Percentiles rank a stretch among this genome's conserved stretches.
phyloP scores from a whole-genome alignment of 148 eudicot genomes.

The Tetragonia tetragonoides region DNA sequence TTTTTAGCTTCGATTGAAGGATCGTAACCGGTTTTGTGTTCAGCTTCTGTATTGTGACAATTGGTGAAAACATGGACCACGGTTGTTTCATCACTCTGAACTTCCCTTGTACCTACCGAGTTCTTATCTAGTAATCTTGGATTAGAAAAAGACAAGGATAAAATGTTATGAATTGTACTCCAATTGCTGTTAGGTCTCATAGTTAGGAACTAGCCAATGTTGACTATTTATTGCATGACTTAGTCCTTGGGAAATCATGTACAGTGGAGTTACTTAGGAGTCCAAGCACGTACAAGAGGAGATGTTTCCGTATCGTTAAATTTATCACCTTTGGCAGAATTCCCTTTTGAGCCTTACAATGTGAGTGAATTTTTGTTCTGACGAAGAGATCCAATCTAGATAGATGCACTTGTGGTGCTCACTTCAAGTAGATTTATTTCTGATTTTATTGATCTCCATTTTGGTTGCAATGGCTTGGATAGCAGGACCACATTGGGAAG shows the following conservation, averaged over 20 bases:
- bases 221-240: background rate
- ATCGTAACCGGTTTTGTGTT: background rate
- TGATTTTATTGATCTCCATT: slow-evolving; percentile 13
- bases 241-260: slow-evolving; percentile 1
- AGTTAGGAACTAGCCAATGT: background rate
- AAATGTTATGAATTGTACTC: background rate
- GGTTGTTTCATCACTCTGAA: background rate
- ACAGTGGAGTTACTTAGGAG: slow-evolving; percentile 6
- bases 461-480: background rate
- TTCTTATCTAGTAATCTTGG: background rate
- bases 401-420: slow-evolving; percentile 24
- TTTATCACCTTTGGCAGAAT: background rate
- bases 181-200: background rate
- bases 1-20: background rate
- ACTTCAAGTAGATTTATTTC: slow-evolving; percentile 19
- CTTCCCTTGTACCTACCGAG: background rate
- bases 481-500: slow-evolving; percentile 25
- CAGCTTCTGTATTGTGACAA: background rate
- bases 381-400: slow-evolving; percentile 19
- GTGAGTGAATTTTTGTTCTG: slow-evolving; percentile 11
- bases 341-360: background rate
- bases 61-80: too few species aligned
- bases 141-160: background rate
- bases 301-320: background rate
- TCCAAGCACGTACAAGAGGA: slow-evolving; percentile 7